A percentile compares a stretch with the other conserved stretches of the same genome.
Conservation (phyloP, 2,329 filamentous ascomycete species). For the Fragosphaeria purpurea region DNA sequence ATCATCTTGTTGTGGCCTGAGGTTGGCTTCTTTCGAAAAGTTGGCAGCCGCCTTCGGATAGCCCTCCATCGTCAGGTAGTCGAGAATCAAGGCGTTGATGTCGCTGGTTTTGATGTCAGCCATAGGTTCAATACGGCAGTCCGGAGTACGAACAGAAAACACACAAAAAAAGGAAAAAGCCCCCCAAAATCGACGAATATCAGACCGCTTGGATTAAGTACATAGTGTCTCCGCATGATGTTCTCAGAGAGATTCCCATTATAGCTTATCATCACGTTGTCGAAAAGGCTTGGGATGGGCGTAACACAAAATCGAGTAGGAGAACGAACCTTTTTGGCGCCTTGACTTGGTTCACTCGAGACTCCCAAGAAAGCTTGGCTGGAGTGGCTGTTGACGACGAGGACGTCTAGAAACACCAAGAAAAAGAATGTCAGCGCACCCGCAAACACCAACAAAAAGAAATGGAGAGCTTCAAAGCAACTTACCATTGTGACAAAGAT, state of each 20-base stretch:
- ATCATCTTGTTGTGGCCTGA: slow-evolving; percentile 62
- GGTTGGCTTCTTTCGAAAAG: slow-evolving; percentile 88
- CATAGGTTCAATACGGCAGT: too few relatives aligned
- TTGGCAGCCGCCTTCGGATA: slow-evolving; percentile 88
- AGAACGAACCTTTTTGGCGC: slow-evolving; percentile 69
- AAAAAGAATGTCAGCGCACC: too few relatives aligned
- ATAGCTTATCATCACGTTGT: slow-evolving; percentile 66
- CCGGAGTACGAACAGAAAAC: too few relatives aligned
- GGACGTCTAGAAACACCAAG: slow-evolving; percentile 42
- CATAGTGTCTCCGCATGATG: slow-evolving; percentile 71
- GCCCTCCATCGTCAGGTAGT: slow-evolving; percentile 92
- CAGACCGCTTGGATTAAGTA: slow-evolving; percentile 50
- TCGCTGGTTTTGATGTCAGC: slow-evolving; percentile 47
- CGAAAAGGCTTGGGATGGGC: slow-evolving; percentile 14
- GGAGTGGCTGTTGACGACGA: slow-evolving; percentile 64
- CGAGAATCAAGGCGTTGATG: slow-evolving; percentile 89
- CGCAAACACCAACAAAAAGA: not conserved
- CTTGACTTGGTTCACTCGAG: slow-evolving; percentile 73
- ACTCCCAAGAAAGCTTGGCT: slow-evolving; percentile 64
- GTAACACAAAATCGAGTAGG: not conserved
- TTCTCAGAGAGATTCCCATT: slow-evolving; percentile 99
- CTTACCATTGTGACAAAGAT: slow-evolving; percentile 2
- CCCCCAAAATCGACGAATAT: slow-evolving; percentile 17
- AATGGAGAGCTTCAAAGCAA: slow-evolving; percentile 6
- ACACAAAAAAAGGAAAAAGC: slow-evolving; percentile 5